These are phyloP conservation scores for Pisolithus sp. DNA, from an alignment of 768 basidiomycete species.

Conservation along the genomic window DNA sequence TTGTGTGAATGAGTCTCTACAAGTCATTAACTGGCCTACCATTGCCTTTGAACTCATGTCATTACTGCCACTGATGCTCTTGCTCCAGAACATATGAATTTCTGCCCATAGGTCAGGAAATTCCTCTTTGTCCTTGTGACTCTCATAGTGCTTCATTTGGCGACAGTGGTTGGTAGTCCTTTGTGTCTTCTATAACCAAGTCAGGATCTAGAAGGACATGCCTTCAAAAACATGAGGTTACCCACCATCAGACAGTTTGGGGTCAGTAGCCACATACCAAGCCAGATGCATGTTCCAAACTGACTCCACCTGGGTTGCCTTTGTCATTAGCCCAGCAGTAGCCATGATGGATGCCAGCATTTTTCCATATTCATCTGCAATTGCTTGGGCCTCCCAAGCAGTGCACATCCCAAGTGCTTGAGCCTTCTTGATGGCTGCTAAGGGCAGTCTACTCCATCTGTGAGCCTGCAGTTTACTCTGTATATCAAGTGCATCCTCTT, in stretches of 20 bases:
- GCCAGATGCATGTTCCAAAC: slow-evolving; percentile 3
- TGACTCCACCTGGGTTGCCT: not conserved
- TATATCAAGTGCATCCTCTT: not conserved
- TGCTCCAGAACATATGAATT: not conserved
- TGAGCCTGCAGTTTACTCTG: not conserved
- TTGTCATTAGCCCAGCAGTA: not conserved
- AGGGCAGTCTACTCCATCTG: not conserved
- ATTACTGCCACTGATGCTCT: not conserved
- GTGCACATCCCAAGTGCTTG: not conserved
- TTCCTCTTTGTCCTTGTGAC: not conserved
- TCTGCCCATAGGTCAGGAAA: not conserved
- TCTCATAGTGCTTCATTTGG: not conserved
- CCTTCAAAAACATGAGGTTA: not conserved
- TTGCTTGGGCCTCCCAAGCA: not conserved
- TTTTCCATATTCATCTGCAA: slow-evolving; percentile 1
- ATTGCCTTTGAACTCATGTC: not conserved
- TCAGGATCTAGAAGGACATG: not conserved
- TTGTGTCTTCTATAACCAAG: not conserved
- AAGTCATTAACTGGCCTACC: not conserved
- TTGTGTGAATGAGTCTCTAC: not conserved
- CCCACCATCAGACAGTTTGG: not conserved
- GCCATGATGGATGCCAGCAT: not conserved
- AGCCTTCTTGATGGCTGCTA: not conserved
- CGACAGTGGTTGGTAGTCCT: not conserved
- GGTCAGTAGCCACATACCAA: not conserved